Evolutionary conservation across 768 basidiomycete species (phyloP).

Genomic region (Pisolithus orientalis): DNA sequence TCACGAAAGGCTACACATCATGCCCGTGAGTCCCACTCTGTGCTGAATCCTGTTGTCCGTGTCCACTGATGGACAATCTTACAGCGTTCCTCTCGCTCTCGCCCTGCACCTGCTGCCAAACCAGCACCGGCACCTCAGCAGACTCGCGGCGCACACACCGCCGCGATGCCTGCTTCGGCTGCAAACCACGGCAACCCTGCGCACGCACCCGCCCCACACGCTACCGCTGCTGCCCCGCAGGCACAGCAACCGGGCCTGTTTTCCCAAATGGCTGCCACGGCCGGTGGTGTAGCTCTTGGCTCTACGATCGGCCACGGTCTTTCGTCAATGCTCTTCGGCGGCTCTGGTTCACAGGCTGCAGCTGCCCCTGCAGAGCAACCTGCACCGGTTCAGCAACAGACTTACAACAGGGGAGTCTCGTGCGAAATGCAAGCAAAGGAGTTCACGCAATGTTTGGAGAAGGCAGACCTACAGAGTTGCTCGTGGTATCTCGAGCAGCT

Average conservation of each 20-base stretch:
- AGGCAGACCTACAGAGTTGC: conserved; percentile 73
- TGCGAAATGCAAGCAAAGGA: conserved; percentile 86
- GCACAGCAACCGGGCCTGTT: conserved; percentile 65
- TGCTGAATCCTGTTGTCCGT: neutral
- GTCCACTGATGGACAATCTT: neutral
- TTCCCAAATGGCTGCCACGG: conserved; percentile 83
- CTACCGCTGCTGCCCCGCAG: conserved; percentile 23
- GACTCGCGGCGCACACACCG: conserved; percentile 42
- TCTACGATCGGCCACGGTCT: conserved; percentile 88
- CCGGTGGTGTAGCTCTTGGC: conserved; percentile 84
- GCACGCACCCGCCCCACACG: conserved; percentile 36
- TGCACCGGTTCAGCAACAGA: conserved; percentile 41
- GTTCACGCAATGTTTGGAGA: conserved; percentile 81
- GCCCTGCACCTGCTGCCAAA: conserved; percentile 46
- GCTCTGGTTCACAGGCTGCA: conserved; percentile 36
- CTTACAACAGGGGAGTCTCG: conserved; percentile 39
- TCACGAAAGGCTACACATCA: conserved; percentile 11
- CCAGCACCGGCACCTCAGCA: conserved; percentile 28
- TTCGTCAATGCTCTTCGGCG: conserved; percentile 85
- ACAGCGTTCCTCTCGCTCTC: conserved; percentile 75
- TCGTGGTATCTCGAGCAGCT: conserved; percentile 85
- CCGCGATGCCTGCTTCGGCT: conserved; percentile 36
- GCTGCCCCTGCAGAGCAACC: conserved; percentile 40
- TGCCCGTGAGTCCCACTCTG: conserved; percentile 41
- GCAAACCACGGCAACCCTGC: conserved; percentile 37